These are phyloP conservation scores for Pichia sp. DNA, from an alignment of 1,139 yeast genomes.

Conservation along the genomic window DNA sequence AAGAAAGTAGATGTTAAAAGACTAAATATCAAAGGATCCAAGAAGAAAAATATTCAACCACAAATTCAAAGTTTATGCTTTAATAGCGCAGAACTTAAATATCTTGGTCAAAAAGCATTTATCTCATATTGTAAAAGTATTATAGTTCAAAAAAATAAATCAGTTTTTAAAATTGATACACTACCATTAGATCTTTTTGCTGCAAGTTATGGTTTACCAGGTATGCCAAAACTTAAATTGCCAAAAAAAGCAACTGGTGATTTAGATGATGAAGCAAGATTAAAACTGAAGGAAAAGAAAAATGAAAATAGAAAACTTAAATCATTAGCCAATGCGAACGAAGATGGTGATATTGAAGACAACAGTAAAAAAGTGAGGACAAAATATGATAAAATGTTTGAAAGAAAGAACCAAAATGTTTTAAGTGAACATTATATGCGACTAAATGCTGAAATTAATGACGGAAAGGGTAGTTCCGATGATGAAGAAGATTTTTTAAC, in stretches of 20 bases:
- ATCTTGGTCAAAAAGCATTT: conserved; percentile 92
- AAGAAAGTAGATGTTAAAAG: conserved; percentile 65
- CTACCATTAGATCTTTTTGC: conserved; percentile 83
- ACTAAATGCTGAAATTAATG: conserved; percentile 44
- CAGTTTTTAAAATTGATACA: conserved; percentile 68
- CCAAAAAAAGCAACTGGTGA: conserved; percentile 37
- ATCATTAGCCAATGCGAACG: conserved; percentile 52
- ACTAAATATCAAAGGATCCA: conserved; percentile 69
- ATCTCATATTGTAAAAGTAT: conserved; percentile 83
- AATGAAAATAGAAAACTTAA: conserved; percentile 70
- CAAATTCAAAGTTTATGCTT: conserved; percentile 88
- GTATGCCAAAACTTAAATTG: conserved; percentile 85
- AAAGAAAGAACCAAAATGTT: conserved; percentile 87
- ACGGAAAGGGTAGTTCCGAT: conserved; percentile 35
- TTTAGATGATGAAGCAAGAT: conserved; percentile 30
- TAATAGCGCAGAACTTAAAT: conserved; percentile 85
- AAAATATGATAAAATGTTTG: conserved; percentile 93
- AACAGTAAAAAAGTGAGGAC: conserved; percentile 56
- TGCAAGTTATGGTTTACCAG: conserved; percentile 83
- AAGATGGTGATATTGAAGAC: conserved; percentile 53
- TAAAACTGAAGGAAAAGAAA: conserved; percentile 61
- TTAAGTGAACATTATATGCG: conserved; percentile 81
- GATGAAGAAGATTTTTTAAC: conserved; percentile 64
- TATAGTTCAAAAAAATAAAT: conserved; percentile 80
- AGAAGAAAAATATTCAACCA: conserved; percentile 71